Evolutionary conservation across 805 yeast species (phyloP).

Genomic region (Ogataea methylovora): DNA sequence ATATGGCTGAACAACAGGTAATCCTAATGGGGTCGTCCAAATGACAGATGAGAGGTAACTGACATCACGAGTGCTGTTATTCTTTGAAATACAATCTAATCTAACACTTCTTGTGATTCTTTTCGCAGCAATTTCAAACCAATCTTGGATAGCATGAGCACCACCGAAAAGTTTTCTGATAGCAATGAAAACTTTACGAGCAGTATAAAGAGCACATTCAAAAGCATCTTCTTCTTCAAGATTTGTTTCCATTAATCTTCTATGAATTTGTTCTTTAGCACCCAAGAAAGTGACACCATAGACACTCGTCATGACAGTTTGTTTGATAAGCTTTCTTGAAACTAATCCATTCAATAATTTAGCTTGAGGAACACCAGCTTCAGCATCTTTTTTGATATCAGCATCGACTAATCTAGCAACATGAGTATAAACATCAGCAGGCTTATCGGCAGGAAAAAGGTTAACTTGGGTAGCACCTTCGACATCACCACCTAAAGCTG

Average conservation of each 20-base stretch:
- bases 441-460: conserved; percentile 59
- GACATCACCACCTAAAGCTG: conserved; percentile 78
- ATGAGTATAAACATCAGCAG: conserved; percentile 69
- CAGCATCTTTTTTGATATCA: conserved; percentile 47
- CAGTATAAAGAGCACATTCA: conserved; percentile 50
- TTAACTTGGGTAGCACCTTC: conserved; percentile 82
- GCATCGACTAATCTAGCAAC: conserved; percentile 60
- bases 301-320: conserved; percentile 97
- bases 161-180: conserved; percentile 81
- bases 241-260: conserved; percentile 57
- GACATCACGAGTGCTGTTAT: conserved; percentile 44
- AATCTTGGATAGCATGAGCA: conserved; percentile 93
- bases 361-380: conserved; percentile 47
- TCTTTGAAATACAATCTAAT: conserved; percentile 45
- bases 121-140: conserved; percentile 86
- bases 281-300: conserved; percentile 96
- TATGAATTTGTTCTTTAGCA: conserved; percentile 81
- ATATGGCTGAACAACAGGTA: conserved; percentile 97
- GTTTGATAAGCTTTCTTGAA: conserved; percentile 85
- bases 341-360: conserved; percentile 50
- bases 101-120: conserved; percentile 73
- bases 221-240: conserved; percentile 36
- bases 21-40: conserved; percentile 95
- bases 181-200: conserved; percentile 72
- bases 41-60: conserved; percentile 80